A percentile compares a stretch with the other conserved stretches of the same genome.
These are phyloP conservation scores for Emergomyces pasteurianus DNA, from an alignment of 2,329 filamentous ascomycete species.

Conservation along the genomic window DNA sequence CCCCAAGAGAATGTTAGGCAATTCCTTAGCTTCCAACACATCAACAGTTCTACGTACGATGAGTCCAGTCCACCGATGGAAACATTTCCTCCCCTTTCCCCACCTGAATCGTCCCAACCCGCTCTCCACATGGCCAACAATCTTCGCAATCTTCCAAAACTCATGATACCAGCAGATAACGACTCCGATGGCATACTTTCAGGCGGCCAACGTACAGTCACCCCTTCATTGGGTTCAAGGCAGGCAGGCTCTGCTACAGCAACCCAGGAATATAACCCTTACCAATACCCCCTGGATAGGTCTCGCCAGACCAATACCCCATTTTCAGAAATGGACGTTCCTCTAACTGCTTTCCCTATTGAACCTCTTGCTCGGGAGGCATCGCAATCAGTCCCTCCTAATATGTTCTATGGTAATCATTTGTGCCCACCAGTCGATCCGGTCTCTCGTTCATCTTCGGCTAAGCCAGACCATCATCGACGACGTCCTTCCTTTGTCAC, in stretches of 20 bases:
- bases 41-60: constrained; percentile 42
- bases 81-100: constrained; percentile 33
- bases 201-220: constrained; percentile 19
- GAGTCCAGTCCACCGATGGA: constrained; percentile 39
- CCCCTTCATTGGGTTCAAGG: constrained; percentile 16
- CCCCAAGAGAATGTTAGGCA: constrained; percentile 89
- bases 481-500: constrained; percentile 16
- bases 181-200: constrained; percentile 17
- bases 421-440: constrained; percentile 27
- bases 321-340: constrained; percentile 82
- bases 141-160: constrained; percentile 43
- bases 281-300: constrained; percentile 33
- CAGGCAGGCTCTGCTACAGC: constrained; percentile 19
- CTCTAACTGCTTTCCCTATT: constrained; percentile 58
- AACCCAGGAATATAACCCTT: constrained; percentile 39
- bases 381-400: constrained; percentile 84
- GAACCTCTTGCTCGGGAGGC: constrained; percentile 65
- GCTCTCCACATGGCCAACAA: constrained; percentile 35
- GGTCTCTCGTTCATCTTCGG: constrained; percentile 34
- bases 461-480: constrained; percentile 28
- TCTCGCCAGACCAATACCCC: constrained; percentile 56
- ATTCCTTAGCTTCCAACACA: constrained; percentile 75
- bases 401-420: constrained; percentile 65
- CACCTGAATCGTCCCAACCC: constrained; percentile 24
- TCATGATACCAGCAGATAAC: constrained; percentile 42